Evolutionary conservation across 192 early-diverging fungal species (phyloP), one percentile per base, ranked within the genome.

Genomic region (Rhizophagus sp.): DNA sequence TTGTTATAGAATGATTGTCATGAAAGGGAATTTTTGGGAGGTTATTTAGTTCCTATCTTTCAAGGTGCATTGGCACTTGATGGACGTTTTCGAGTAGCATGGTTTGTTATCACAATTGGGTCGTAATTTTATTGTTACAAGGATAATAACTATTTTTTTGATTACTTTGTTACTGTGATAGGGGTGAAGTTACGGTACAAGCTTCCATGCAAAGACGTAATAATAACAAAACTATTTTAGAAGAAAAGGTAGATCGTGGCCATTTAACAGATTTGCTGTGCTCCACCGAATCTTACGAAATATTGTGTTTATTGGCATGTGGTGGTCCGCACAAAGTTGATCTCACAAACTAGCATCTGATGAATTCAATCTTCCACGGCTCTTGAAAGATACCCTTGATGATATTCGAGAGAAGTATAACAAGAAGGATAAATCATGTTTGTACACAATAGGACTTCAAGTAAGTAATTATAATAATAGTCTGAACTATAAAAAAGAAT

Each of bases 31-130:
- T 81, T 63, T 47, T 76, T 73, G 39, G 73, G 41, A 41, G 62
- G 33, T 81, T 81, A 81, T 25, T 27, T 76, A 5, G 47, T 81
- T 81, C 80, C 73, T 47, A 75, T 81, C 36, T 81, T 81, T 50
- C 61, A 81, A 81, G 80, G 73, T 15, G 80, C 34, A 34, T 81
- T 81, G 63, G 15, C 11, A 80, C 62, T 80, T 30, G 72, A 80
- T 47, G 34, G 62, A 33, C 19, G 15, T 70, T 80, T 61, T 73
- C 71, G 71, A 50, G 71, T 80, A 41, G 5, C 72, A 25, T 81
- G 73, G 73, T 81, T 49, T 50, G 73, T 81, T 75, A 50, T 78
- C 13, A 73, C 22, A 69, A 19, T 17, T 69, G 12, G 22, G 66
- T n/a, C n/a, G n/a, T n/a, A n/a, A n/a, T n/a, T n/a, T n/a, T n/a